Base-by-base conservation (phyloP, 2,329 filamentous ascomycete genomes). In the Cladophialophora yegresii region DNA sequence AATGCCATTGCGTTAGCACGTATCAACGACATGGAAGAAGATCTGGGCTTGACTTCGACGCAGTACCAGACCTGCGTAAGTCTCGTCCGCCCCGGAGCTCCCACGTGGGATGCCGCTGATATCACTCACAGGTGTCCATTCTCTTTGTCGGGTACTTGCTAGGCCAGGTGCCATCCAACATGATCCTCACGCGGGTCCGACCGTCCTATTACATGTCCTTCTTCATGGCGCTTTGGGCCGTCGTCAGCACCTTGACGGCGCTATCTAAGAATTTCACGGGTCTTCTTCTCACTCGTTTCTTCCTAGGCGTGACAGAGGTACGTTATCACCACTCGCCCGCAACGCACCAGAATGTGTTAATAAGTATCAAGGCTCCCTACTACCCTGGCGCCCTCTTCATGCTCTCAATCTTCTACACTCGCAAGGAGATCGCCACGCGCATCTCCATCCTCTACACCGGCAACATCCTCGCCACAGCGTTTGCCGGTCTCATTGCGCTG, bases 381-480 rank as follows among this genome's bases (percentile, higher is more conserved):
- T 30, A 33, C 20, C 28, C 51, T 9, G 87, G 87, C 43, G 85
- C 85, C 0, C 78, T 89, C 9, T 79, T 88, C 49, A 84, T 88
- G 53, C 79, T 89, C 20, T 87, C 84, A 0, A 86, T 87, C 69
- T 89, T 89, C 20, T 61, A 64, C 36, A 64, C 62, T 9, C 47
- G 62, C 4, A 60, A 60, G 16, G 84, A 86, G 75, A 71, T 87
- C 66, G 81, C 82, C 13, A 77, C 77, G 59, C 40, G 68, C 7
- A 85, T 85, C 68, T 84, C 84, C 61, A 80, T 87, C 33, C 74
- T 87, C 20, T 86, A 85, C 74, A 84, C 83, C 67, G 83, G 84
- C 1, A 85, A 85, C 71, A 80, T 86, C 67, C 81, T 87, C 68
- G 85, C 84, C 53, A 85, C 84, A 58, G 84, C 84, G 59, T 87